These are phyloP conservation scores for Dillenia turbinata DNA, from an alignment of 164 flowering plant genomes.

Conservation along the genomic window DNA sequence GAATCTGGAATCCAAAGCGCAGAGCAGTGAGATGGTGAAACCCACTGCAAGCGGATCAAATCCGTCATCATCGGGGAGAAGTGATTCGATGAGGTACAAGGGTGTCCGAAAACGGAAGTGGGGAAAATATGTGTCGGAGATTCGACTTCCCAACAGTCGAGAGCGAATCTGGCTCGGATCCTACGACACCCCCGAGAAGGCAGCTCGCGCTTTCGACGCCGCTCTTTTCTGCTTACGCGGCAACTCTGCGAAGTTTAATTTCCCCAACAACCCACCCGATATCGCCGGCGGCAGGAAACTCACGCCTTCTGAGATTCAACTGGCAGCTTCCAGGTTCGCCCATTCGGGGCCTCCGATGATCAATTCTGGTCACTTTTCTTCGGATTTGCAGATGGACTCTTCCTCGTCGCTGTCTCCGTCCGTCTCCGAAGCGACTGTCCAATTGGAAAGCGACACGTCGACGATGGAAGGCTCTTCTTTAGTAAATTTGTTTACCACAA, in stretches of 20 bases:
- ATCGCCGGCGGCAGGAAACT: constrained; percentile 40
- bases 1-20: too few species aligned
- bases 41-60: not conserved
- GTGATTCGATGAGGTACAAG: constrained; percentile 26
- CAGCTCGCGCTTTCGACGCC: constrained; percentile 91
- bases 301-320: constrained; percentile 47
- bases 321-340: constrained; percentile 58
- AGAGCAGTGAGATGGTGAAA: constrained; percentile 9
- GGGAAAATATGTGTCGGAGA: constrained; percentile 91
- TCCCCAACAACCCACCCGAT: constrained; percentile 70
- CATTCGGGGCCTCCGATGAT: constrained; percentile 22
- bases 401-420: constrained; percentile 26
- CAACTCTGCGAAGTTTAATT: constrained; percentile 57
- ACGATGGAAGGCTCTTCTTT: constrained; percentile 20
- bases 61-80: constrained; percentile 1
- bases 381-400: not conserved
- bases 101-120: constrained; percentile 87
- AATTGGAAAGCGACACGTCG: constrained; percentile 11
- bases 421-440: constrained; percentile 18
- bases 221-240: constrained; percentile 82
- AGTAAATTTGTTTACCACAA: constrained; percentile 17
- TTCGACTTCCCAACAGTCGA: constrained; percentile 78
- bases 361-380: not conserved
- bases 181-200: constrained; percentile 75
- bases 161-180: constrained; percentile 93